Evolutionary conservation across 2,329 filamentous ascomycete genomes (phyloP).

Genomic region (Aspergillus fischeri): DNA sequence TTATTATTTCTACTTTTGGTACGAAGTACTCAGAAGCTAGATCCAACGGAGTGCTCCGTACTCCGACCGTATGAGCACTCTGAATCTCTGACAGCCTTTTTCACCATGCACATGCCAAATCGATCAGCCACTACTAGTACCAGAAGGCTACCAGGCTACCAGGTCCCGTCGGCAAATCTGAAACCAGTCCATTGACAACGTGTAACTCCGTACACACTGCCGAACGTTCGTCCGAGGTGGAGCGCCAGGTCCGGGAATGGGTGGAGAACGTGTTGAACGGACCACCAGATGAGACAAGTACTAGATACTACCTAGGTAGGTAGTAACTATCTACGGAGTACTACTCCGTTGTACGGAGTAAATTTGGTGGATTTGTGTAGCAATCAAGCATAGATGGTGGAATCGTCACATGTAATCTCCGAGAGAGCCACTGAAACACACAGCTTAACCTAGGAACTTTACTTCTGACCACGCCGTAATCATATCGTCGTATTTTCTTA

Average conservation of each 20-base stretch:
- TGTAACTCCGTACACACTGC: constrained; percentile 9
- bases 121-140: not conserved
- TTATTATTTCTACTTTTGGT: too few species aligned
- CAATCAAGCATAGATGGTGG: too few species aligned
- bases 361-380: not conserved
- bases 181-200: constrained; percentile 13
- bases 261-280: not conserved
- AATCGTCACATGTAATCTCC: not conserved
- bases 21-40: too few species aligned
- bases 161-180: constrained; percentile 19
- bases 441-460: not conserved
- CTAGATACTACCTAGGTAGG: too few species aligned
- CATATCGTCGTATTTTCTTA: not conserved
- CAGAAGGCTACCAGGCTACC: not conserved
- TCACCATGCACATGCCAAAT: not conserved
- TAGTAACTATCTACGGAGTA: too few species aligned
- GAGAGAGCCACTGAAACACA: not conserved
- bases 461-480: too few species aligned
- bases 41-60: too few species aligned
- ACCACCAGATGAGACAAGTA: not conserved
- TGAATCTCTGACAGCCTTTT: too few species aligned
- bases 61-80: too few species aligned
- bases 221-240: constrained; percentile 16
- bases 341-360: not conserved
- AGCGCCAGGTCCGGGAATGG: constrained; percentile 3